Evolutionary conservation across 2,329 filamentous ascomycete genomes (phyloP), one percentile per base, ranked within the genome.

Genomic region (Didymellaceae sp.): DNA sequence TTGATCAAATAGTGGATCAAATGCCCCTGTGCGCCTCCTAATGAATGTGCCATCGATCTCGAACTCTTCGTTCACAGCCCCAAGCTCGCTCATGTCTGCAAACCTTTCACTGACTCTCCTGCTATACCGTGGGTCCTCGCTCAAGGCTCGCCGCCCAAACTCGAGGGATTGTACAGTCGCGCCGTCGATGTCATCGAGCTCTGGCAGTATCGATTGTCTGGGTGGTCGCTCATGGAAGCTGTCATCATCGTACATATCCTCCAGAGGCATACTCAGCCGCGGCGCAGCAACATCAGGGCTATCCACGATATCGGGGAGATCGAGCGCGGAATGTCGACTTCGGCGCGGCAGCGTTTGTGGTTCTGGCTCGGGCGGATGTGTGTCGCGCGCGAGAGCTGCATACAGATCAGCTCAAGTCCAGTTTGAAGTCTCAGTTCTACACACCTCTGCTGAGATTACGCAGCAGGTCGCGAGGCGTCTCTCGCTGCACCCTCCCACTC

Each of bases 391-490:
- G 38, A 83, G 74, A n/a, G 76, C 78, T 80, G 55, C 39, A 2
- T 4, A 22, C 14, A 18, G 8, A 26, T 51, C 17, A 56, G 45
- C 24, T 18, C 17, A 34, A 11, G 14, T 28, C 10, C 26, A 25
- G 22, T 6, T 10, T 20, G 24, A 7, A 21, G 2, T 6, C 7
- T 11, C 2, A n/a, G 22, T 40, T 65, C 30, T 72, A 13, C 28
- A 32, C 20, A 79, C 80, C 73, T 75, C 73, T 80, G 43, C 81
- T 81, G 7, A 84, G 65, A 44, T 80, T 78, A 38, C 77, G 73
- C 43, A 84, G 63, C 20, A 81, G 76, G 60, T 83, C 80, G 57
- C 82, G 78, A 4, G 81, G 81, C 6, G 82, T 83, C 62, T 83
- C 81, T 31, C 80, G 70, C 59, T 80, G 77, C 45, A 78, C 57